Conservation (phyloP, 306 rosid genomes). For the Alnus glutinosa region DNA sequence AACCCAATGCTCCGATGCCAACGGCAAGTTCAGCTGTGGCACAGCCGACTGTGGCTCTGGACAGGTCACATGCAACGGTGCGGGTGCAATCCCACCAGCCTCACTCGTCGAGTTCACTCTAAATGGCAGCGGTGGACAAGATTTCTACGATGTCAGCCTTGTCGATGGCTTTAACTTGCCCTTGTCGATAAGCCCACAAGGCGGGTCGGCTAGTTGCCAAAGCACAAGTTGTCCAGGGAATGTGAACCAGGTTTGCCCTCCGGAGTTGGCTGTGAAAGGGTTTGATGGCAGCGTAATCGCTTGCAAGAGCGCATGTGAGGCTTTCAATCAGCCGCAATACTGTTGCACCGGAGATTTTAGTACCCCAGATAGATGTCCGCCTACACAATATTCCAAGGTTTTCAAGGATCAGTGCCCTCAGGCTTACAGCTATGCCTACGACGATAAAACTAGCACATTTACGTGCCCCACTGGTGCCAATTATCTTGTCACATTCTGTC, state of each 20-base stretch:
- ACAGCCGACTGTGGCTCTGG: conserved; percentile 66
- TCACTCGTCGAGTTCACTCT: conserved; percentile 45
- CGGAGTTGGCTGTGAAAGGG: conserved; percentile 30
- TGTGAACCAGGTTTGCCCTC: conserved; percentile 42
- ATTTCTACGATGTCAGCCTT: conserved; percentile 63
- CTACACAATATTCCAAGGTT: conserved; percentile 39
- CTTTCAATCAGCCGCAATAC: conserved; percentile 38
- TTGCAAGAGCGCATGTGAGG: conserved; percentile 74
- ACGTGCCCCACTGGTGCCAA: conserved; percentile 47
- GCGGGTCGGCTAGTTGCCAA: conserved; percentile 40
- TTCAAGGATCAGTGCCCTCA: conserved; percentile 58
- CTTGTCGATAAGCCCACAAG: conserved; percentile 39
- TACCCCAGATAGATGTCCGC: conserved; percentile 34
- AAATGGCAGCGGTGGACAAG: conserved; percentile 40
- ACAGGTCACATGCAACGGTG: conserved; percentile 58
- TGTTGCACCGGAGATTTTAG: conserved; percentile 47
- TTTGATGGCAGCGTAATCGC: conserved; percentile 41
- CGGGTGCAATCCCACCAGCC: conserved; percentile 55
- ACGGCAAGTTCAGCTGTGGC: conserved; percentile 44
- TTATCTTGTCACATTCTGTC: conserved; percentile 63
- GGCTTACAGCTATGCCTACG: conserved; percentile 71
- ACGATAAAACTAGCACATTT: conserved; percentile 49
- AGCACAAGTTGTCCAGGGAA: conserved; percentile 31
- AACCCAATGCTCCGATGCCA: conserved; percentile 41
- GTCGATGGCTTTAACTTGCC: conserved; percentile 78